Evolutionary conservation across 345 rosid genomes (phyloP).

Genomic region (Murraya koenigii): DNA sequence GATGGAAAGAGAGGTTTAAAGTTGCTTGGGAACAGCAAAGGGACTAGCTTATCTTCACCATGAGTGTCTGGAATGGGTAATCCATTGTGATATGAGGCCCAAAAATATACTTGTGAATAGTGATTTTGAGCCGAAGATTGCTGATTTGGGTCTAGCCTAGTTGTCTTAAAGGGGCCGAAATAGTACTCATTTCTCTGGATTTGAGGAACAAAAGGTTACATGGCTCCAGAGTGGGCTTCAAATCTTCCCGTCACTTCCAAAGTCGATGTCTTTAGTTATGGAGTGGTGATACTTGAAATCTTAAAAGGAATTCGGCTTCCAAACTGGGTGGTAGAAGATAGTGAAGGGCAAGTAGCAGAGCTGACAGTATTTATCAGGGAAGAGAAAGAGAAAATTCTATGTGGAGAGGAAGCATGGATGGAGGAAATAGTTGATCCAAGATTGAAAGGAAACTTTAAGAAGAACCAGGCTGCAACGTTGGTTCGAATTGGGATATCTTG

Average conservation of each 20-base stretch:
- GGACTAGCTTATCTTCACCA: slow-evolving; percentile 60
- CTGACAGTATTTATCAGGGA: slow-evolving; percentile 26
- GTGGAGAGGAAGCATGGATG: slow-evolving; percentile 17
- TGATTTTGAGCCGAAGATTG: slow-evolving; percentile 45
- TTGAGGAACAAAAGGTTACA: slow-evolving; percentile 40
- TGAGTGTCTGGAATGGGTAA: slow-evolving; percentile 56
- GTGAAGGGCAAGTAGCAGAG: slow-evolving; percentile 30
- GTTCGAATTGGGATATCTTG: slow-evolving; percentile 11
- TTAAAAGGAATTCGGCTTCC: slow-evolving; percentile 41
- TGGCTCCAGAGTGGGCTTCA: slow-evolving; percentile 42
- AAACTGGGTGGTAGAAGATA: slow-evolving; percentile 8
- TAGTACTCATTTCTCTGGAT: slow-evolving; percentile 23
- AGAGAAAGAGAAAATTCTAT: slow-evolving; percentile 21
- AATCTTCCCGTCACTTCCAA: slow-evolving; percentile 40
- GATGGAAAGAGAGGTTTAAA: slow-evolving; percentile 50
- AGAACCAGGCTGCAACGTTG: slow-evolving; percentile 24
- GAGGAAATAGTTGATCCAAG: slow-evolving; percentile 29
- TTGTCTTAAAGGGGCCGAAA: slow-evolving; percentile 27
- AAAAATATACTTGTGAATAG: slow-evolving; percentile 52
- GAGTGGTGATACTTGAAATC: slow-evolving; percentile 42
- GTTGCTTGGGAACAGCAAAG: slow-evolving; percentile 59
- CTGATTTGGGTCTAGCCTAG: slow-evolving; percentile 56
- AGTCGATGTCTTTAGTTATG: slow-evolving; percentile 43
- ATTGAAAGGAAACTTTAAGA: slow-evolving; percentile 25
- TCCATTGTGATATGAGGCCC: slow-evolving; percentile 64